These are phyloP conservation scores for Alternaria sp. DNA, from an alignment of 2,329 filamentous ascomycete species.

Conservation along the genomic window DNA sequence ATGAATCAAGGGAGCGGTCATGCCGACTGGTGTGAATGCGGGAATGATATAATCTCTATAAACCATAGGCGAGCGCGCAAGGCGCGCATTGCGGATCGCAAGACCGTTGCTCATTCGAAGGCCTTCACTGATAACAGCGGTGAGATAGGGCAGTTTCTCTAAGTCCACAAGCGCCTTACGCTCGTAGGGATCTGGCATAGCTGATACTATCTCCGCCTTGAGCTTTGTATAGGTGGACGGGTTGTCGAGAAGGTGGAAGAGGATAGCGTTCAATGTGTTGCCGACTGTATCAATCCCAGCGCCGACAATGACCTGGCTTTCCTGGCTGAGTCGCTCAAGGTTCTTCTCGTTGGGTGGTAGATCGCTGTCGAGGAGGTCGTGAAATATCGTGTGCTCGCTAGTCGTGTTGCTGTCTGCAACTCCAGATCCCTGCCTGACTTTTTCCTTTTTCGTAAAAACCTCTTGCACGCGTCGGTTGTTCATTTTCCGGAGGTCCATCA, in stretches of 20 bases:
- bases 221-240: not conserved
- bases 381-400: not conserved
- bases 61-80: not conserved
- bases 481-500: not conserved
- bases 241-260: not conserved
- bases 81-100: not conserved
- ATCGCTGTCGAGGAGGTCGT: not conserved
- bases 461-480: not conserved
- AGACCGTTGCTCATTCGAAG: not conserved
- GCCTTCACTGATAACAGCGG: not conserved
- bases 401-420: not conserved
- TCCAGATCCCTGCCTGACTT: not conserved
- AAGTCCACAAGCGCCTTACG: not conserved
- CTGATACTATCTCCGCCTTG: not conserved
- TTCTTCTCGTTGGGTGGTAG: not conserved
- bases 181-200: not conserved
- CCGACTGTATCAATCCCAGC: not conserved
- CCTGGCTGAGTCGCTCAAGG: not conserved
- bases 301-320: not conserved
- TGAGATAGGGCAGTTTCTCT: not conserved
- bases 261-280: not conserved
- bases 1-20: not conserved
- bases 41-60: not conserved
- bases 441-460: not conserved
- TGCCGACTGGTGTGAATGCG: not conserved